Evolutionary conservation across 495 filamentous ascomycete genomes (phyloP), one percentile per base, ranked within the genome.

Genomic region (Penicillium malachiteum): DNA sequence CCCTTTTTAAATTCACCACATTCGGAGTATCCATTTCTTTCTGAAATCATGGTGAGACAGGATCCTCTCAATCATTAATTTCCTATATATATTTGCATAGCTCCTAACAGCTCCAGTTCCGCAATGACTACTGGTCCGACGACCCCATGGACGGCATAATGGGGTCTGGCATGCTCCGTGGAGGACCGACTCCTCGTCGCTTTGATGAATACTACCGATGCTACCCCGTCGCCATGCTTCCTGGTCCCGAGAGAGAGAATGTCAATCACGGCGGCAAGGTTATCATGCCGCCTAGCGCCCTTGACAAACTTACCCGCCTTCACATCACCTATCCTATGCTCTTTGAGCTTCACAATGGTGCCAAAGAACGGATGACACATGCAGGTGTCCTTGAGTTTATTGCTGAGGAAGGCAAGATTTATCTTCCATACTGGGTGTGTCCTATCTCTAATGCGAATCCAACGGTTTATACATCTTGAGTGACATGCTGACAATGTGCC

Each of bases 191-290:
- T 30, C 64, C 75, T 16, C 81, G 83, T 47, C 90, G 93, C 50
- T 98, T 97, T 75, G 92, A 98, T 73, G 95, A 97, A 71, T 96
- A 94, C 71, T 96, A 95, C 70, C 88, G 94, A 33, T 96, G 91
- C 75, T 98, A 97, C 65, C 95, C 94, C 16, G 79, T 95, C 55
- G 84, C 86, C 61, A 96, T 97, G 91, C 82, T 96, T 55, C 90
- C 93, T n/a, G 91, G 94, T 7, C 84, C 90, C 18, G 94, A 96
- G 59, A 81, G 93, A 66, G 89, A 91, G 50, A 86, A 90, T 50
- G 86, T 95, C 51, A 97, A 97, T 77, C 92, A 92, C 68, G 94
- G 94, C 54, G 94, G 92, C 73, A 98, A 98, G 76, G 92, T 97
- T 61, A 88, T 98, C 64, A 85, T 98, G 67, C 95, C 94, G 13